Evolutionary conservation across 1,139 yeast genomes (phyloP).

Genomic region (Scheffersomyces segobiensis): DNA sequence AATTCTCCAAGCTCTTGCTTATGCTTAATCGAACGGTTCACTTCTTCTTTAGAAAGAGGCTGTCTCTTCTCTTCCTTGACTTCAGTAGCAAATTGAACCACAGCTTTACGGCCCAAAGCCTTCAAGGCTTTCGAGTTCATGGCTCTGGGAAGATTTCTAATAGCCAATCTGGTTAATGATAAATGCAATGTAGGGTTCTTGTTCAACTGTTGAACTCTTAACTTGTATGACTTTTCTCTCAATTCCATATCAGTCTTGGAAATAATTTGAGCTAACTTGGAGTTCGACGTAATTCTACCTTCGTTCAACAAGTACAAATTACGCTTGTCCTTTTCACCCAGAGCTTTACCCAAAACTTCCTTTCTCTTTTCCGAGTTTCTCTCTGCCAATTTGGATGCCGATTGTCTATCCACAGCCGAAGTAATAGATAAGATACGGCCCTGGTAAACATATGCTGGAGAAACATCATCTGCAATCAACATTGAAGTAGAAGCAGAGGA

Average conservation of each 20-base stretch:
- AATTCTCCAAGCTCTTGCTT: slow-evolving; percentile 45
- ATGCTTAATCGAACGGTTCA: slow-evolving; percentile 71
- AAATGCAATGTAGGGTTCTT: slow-evolving; percentile 89
- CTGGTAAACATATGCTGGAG: slow-evolving; percentile 85
- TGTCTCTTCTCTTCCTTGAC: slow-evolving; percentile 76
- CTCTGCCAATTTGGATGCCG: slow-evolving; percentile 78
- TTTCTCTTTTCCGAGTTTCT: slow-evolving; percentile 72
- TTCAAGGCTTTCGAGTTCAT: slow-evolving; percentile 87
- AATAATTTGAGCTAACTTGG: slow-evolving; percentile 72
- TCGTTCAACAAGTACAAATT: slow-evolving; percentile 85
- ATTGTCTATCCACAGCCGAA: slow-evolving; percentile 82
- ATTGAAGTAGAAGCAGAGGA: slow-evolving; percentile 72
- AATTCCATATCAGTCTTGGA: slow-evolving; percentile 77
- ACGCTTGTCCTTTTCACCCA: slow-evolving; percentile 79
- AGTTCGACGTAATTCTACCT: slow-evolving; percentile 83
- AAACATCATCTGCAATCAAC: slow-evolving; percentile 87
- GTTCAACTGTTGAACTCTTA: slow-evolving; percentile 86
- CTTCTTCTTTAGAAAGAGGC: slow-evolving; percentile 87
- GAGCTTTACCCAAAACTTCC: slow-evolving; percentile 77
- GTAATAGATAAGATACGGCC: slow-evolving; percentile 86
- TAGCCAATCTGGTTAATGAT: slow-evolving; percentile 89
- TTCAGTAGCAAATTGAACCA: slow-evolving; percentile 93
- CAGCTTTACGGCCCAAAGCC: slow-evolving; percentile 91
- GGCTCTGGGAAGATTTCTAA: slow-evolving; percentile 90
- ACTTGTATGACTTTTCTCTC: slow-evolving; percentile 82